These are phyloP conservation scores for Massariosphaeria phaeospora DNA, from an alignment of 495 filamentous ascomycete species.

Conservation along the genomic window DNA sequence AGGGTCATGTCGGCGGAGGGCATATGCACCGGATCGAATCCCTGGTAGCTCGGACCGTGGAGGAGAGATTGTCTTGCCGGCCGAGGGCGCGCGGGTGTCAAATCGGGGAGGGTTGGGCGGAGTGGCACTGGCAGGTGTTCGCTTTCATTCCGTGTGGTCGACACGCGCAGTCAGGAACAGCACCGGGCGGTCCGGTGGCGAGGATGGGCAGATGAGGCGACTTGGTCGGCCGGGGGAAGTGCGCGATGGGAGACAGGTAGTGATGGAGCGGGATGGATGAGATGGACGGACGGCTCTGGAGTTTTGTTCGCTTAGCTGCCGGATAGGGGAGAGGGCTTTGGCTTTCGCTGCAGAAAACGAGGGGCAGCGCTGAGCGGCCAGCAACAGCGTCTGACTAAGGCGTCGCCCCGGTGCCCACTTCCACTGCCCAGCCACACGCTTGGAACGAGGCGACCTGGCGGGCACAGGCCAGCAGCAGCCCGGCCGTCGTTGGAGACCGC, in stretches of 20 bases:
- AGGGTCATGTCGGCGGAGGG: constrained; percentile 36
- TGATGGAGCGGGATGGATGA: constrained; percentile 6
- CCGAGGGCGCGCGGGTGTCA: constrained; percentile 32
- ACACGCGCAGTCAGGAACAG: constrained; percentile 14
- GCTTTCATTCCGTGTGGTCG: constrained; percentile 32
- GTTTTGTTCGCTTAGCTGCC: not conserved
- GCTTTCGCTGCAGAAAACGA: not conserved
- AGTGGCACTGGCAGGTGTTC: constrained; percentile 7
- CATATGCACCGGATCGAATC: constrained; percentile 12
- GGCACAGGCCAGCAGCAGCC: too few relatives aligned
- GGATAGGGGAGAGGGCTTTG: not conserved
- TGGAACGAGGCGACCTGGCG: too few relatives aligned
- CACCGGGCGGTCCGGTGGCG: constrained; percentile 23
- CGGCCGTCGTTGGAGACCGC: too few relatives aligned
- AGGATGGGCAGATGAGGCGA: not conserved
- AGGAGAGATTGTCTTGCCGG: constrained; percentile 18
- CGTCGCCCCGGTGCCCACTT: too few relatives aligned
- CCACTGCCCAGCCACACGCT: too few relatives aligned
- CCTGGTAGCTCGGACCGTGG: constrained; percentile 5
- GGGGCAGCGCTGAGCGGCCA: not conserved
- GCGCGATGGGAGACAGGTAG: not conserved
- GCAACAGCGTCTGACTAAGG: not conserved
- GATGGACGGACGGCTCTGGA: not conserved
- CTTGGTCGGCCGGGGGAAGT: not conserved
- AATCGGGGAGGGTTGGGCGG: constrained; percentile 21